Conservation (phyloP, 2,329 filamentous ascomycete genomes). For the Nemania abortiva region DNA sequence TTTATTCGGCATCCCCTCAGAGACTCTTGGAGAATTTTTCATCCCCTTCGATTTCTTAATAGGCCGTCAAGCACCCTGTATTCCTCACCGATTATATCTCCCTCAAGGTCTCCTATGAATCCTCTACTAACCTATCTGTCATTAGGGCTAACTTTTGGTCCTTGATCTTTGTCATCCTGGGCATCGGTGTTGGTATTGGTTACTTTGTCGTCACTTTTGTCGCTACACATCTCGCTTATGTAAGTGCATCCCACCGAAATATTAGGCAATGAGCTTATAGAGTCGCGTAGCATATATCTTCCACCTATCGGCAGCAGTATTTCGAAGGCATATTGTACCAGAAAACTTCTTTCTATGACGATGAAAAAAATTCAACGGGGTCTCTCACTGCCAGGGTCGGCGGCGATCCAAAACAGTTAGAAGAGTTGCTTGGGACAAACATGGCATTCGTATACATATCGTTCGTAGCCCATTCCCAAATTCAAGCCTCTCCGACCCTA, state of each 20-base stretch:
- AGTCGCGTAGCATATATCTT: slow-evolving; percentile 57
- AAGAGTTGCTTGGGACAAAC: slow-evolving; percentile 73
- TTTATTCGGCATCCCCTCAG: neutral
- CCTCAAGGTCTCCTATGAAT: neutral
- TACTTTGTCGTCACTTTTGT: slow-evolving; percentile 64
- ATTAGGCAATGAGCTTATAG: slow-evolving; percentile 26
- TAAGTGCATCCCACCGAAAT: slow-evolving; percentile 35
- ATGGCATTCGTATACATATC: slow-evolving; percentile 73
- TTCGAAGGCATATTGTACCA: slow-evolving; percentile 71
- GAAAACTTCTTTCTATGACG: slow-evolving; percentile 71
- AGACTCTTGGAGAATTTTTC: no score
- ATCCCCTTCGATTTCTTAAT: neutral
- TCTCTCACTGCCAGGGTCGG: slow-evolving; percentile 69
- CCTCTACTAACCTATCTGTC: slow-evolving; percentile 14
- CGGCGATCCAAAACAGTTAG: slow-evolving; percentile 69
- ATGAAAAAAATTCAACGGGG: slow-evolving; percentile 69
- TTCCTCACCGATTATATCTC: neutral
- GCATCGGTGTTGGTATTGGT: slow-evolving; percentile 62
- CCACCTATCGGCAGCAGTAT: slow-evolving; percentile 70
- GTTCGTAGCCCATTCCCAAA: slow-evolving; percentile 28
- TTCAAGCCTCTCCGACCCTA: neutral
- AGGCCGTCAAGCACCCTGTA: neutral
- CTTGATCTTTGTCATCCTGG: slow-evolving; percentile 73
- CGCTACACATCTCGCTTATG: slow-evolving; percentile 60
- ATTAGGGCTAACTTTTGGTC: slow-evolving; percentile 68